A percentile compares a stretch with the other conserved stretches of the same genome.
Evolutionary conservation across 2,329 filamentous ascomycete genomes (phyloP).

Genomic region (Xylaria sp.): DNA sequence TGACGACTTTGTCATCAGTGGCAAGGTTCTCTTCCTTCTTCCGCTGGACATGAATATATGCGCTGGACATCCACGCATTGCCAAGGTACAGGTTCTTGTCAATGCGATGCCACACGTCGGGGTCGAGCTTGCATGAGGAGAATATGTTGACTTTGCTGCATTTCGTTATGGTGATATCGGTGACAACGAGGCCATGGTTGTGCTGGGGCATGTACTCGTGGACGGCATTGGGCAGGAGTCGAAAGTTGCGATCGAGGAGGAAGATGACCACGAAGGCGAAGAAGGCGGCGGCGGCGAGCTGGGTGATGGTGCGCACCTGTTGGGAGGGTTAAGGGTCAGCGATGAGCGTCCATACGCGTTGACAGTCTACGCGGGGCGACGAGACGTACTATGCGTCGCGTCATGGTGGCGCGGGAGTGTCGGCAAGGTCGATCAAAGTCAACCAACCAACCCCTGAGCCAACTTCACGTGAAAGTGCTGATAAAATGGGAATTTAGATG

Average conservation of each 20-base stretch:
- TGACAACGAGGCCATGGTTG: constrained; percentile 84
- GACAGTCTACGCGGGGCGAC: background rate
- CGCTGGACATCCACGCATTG: constrained; percentile 76
- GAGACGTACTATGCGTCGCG: constrained; percentile 49
- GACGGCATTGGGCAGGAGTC: constrained; percentile 84
- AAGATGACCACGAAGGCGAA: constrained; percentile 78
- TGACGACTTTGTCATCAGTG: constrained; percentile 78
- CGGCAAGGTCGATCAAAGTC: constrained; percentile 21
- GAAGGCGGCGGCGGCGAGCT: constrained; percentile 74
- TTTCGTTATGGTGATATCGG: constrained; percentile 80
- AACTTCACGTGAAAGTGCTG: constrained; percentile 39
- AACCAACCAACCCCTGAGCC: constrained; percentile 26
- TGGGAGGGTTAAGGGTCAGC: constrained; percentile 29
- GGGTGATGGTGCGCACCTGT: constrained; percentile 74
- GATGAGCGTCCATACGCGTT: background rate
- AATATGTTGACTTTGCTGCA: constrained; percentile 81
- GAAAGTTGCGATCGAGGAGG: constrained; percentile 88
- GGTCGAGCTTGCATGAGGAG: constrained; percentile 78
- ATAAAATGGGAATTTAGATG: constrained; percentile 35
- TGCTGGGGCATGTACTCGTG: constrained; percentile 89
- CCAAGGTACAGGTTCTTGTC: constrained; percentile 90
- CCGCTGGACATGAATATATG: constrained; percentile 83
- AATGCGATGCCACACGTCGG: constrained; percentile 79
- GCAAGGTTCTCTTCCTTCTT: constrained; percentile 87
- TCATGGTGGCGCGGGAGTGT: constrained; percentile 44